A percentile compares a stretch with the other conserved stretches of the same genome.
phyloP scores from a whole-genome alignment of 2,329 filamentous ascomycete species.

The Berkeleyomyces basicola region DNA sequence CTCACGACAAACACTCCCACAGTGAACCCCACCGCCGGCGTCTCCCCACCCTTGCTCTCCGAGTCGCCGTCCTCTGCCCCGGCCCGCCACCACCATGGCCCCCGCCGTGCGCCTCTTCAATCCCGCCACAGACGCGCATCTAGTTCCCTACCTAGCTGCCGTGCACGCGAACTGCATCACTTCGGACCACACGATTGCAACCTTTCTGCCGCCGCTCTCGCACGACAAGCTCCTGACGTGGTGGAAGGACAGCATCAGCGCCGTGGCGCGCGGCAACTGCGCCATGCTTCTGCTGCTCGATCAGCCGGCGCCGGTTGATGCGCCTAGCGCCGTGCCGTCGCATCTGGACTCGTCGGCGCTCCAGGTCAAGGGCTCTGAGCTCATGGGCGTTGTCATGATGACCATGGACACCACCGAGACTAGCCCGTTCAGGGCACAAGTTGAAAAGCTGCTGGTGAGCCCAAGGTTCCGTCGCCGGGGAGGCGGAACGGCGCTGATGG shows the following conservation, averaged over 20 bases:
- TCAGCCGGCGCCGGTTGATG: slow-evolving; percentile 14
- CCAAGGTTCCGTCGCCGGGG: slow-evolving; percentile 33
- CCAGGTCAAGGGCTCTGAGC: slow-evolving; percentile 25
- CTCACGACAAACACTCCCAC: background rate
- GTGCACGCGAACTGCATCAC: slow-evolving; percentile 44
- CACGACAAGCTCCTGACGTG: slow-evolving; percentile 38
- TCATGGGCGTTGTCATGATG: slow-evolving; percentile 41
- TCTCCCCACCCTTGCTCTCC: background rate
- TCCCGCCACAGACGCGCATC: slow-evolving; percentile 29
- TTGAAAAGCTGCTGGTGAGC: slow-evolving; percentile 43
- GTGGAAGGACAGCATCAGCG: slow-evolving; percentile 37
- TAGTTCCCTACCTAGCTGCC: slow-evolving; percentile 39
- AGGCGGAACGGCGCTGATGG: slow-evolving; percentile 34
- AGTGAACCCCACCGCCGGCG: background rate
- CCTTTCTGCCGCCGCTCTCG: slow-evolving; percentile 42
- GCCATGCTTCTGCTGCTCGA: slow-evolving; percentile 37
- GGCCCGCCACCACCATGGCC: background rate
- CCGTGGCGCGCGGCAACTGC: slow-evolving; percentile 28
- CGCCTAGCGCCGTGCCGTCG: background rate
- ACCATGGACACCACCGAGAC: slow-evolving; percentile 36
- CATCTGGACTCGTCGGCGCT: slow-evolving; percentile 17
- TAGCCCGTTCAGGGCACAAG: slow-evolving; percentile 33
- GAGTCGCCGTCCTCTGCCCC: background rate
- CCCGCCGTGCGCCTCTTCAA: slow-evolving; percentile 27
- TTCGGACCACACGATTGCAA: slow-evolving; percentile 37